phyloP scores from a whole-genome alignment of 2,329 filamentous ascomycete species.

The Ophiostoma triangulosporum region DNA sequence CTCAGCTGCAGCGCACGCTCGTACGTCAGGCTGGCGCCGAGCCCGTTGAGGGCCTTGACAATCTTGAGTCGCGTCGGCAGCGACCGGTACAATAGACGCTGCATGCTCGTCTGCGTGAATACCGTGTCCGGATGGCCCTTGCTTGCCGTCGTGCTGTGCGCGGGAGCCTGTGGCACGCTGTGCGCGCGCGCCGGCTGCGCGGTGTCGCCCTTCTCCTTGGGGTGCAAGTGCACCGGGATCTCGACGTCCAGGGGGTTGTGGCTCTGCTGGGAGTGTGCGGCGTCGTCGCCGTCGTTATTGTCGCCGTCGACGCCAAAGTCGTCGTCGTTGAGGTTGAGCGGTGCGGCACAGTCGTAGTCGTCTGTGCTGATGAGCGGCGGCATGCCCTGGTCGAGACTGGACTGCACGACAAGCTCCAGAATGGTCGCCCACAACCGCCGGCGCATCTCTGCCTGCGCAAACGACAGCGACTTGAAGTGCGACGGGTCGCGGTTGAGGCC shows the following conservation, averaged over 20 bases:
- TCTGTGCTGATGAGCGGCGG: constrained; percentile 31
- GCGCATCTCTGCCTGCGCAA: constrained; percentile 37
- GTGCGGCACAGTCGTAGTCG: constrained; percentile 37
- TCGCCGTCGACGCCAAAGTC: constrained; percentile 26
- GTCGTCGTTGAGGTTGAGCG: constrained; percentile 38
- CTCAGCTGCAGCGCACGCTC: constrained; percentile 14
- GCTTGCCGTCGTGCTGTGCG: not conserved
- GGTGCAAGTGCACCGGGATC: not conserved
- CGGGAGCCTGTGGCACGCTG: not conserved
- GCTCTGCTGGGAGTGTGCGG: not conserved
- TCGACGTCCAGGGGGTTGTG: not conserved
- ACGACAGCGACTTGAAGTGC: constrained; percentile 32
- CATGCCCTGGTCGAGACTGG: constrained; percentile 36
- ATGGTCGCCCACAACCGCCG: constrained; percentile 43
- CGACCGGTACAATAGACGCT: constrained; percentile 15
- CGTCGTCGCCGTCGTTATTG: not conserved
- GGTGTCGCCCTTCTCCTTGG: not conserved
- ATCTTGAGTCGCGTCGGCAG: constrained; percentile 12
- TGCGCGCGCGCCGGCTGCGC: not conserved
- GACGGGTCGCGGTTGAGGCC: constrained; percentile 44
- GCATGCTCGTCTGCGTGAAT: constrained; percentile 15
- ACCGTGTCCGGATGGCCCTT: constrained; percentile 6
- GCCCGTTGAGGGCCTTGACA: constrained; percentile 12
- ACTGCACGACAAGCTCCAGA: constrained; percentile 39
- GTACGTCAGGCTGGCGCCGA: constrained; percentile 11